Conservation (phyloP, 352 stramenopile genomes). For the Phytopythium sindhum region DNA sequence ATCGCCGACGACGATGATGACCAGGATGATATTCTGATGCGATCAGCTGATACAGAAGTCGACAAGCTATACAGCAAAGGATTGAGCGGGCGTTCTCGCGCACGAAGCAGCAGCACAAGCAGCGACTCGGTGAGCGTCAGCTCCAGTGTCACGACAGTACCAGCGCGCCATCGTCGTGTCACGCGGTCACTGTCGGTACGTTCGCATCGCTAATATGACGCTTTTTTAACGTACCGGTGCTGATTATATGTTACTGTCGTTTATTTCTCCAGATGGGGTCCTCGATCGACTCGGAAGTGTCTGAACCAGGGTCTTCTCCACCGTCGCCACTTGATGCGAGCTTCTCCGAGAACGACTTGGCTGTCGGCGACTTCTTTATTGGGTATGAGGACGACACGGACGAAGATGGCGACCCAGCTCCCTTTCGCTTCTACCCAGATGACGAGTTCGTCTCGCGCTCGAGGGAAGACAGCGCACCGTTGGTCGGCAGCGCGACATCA, state of each 20-base stretch:
- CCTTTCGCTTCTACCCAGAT: background rate
- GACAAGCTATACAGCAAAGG: background rate
- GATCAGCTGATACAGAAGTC: conserved; percentile 9
- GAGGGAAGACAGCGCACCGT: background rate
- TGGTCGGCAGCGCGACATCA: background rate
- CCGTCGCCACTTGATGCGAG: background rate
- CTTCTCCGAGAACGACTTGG: background rate
- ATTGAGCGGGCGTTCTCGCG: background rate
- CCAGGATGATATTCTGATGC: background rate
- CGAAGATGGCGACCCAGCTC: conserved; percentile 1
- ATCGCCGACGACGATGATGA: background rate
- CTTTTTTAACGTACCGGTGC: background rate
- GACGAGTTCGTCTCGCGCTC: conserved; percentile 1
- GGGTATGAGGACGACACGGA: conserved; percentile 8
- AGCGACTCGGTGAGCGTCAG: conserved; percentile 47
- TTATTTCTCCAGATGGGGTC: background rate
- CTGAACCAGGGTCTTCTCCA: background rate
- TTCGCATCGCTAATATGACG: conserved; percentile 3
- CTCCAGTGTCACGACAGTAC: conserved; percentile 56
- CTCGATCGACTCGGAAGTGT: background rate
- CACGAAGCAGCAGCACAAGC: conserved; percentile 17
- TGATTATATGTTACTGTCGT: background rate
- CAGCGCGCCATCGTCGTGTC: conserved; percentile 50
- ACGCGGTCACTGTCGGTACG: conserved; percentile 56
- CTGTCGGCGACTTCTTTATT: background rate